Evolutionary conservation across 306 rosid species (phyloP), one percentile per base, ranked within the genome.

Genomic region (Vachellia collinsii): DNA sequence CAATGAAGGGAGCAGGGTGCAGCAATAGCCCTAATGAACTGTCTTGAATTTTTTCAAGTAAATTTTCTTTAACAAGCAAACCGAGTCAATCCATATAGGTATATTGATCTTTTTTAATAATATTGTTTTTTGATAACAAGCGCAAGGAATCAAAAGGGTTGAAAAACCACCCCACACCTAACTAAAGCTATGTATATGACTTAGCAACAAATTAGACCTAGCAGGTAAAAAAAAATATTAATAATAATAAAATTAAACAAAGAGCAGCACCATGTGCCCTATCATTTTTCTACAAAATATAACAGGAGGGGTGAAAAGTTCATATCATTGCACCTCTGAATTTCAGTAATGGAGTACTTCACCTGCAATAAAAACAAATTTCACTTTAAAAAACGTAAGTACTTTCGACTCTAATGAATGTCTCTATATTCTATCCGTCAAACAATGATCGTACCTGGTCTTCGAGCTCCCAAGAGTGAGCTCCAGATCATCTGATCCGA

Each of bases 391-490:
- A 72, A 58, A n/a, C 17, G n/a, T n/a, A 11, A 16, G 1, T n/a
- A 25, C 53, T 46, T 44, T 44, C 44, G 36, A 71, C 48, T 36
- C 19, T 44, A 7, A 59, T 59, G 3, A 65, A 68, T 38, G 44
- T 22, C 56, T 62, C 8, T 72, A 17, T 72, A 77, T 46, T 66
- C 16, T 19, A 48, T 38, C 39, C 13, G 79, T 74, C 59, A 72
- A 70, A 65, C 54, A 59, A 79, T 66, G 23, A 80, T 0, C 0
- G 29, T 59, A 92, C 97, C 98, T 91, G 79, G 94, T 84, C 79
- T 83, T 92, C 58, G 97, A 89, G 90, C 78, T 87, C 47, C 98
- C 98, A 75, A 94, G 98, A 85, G 98, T 89, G 82, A 94, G 97
- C 86, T 91, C 98, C 36, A 94, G 87, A 74, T 94, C 98, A 85